phyloP scores from a whole-genome alignment of 805 yeast species.

The Cephaloascus fragrans region DNA sequence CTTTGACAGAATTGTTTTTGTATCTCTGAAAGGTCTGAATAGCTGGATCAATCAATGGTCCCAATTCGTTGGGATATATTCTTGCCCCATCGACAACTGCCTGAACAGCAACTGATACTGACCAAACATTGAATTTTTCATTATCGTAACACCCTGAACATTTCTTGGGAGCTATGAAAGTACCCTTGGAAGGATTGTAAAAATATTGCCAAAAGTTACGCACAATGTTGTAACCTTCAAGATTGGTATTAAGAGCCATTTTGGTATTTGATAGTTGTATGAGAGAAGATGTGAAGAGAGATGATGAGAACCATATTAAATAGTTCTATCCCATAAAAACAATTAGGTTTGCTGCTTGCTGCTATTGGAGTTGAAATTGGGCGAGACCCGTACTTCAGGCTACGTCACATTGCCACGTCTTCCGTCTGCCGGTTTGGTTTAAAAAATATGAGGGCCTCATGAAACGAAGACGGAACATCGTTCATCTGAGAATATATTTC shows the following conservation, averaged over 20 bases:
- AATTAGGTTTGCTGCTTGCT: neutral
- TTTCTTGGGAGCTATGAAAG: slow-evolving; percentile 28
- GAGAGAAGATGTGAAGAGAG: neutral
- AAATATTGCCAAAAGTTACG: slow-evolving; percentile 31
- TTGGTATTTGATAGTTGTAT: neutral
- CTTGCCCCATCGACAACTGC: slow-evolving; percentile 59
- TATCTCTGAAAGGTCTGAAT: slow-evolving; percentile 39
- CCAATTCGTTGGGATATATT: slow-evolving; percentile 39
- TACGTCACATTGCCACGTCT: too few relatives aligned
- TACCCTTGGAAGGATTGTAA: slow-evolving; percentile 24
- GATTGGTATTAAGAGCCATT: slow-evolving; percentile 13
- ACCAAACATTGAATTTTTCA: slow-evolving; percentile 57
- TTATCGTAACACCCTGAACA: slow-evolving; percentile 31
- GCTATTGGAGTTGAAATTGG: neutral
- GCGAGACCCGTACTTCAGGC: too few relatives aligned
- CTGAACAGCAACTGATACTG: slow-evolving; percentile 55
- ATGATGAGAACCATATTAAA: neutral
- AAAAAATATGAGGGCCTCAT: too few relatives aligned
- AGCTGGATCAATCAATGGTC: slow-evolving; percentile 44
- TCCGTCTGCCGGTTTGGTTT: too few relatives aligned
- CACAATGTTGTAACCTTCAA: slow-evolving; percentile 28
- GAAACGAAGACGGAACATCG: too few relatives aligned
- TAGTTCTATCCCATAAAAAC: too few relatives aligned
- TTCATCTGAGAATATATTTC: too few relatives aligned
- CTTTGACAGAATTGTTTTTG: slow-evolving; percentile 39